A percentile compares a stretch with the other conserved stretches of the same genome.
Conservation (phyloP, 495 filamentous ascomycete species). For the Tuber microsphaerosporum region DNA sequence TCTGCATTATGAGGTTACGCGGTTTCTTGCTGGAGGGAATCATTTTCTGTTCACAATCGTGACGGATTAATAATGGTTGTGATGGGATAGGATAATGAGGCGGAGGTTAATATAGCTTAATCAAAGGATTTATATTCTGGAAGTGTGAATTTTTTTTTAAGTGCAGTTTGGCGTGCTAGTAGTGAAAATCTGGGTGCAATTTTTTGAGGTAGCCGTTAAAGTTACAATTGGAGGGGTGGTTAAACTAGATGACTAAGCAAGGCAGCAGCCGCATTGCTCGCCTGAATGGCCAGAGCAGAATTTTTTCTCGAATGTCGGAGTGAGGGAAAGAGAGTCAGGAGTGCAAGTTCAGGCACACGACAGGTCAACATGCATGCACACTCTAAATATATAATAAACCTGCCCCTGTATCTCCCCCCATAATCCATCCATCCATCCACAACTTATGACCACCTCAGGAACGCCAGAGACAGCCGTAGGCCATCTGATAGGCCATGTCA, state of each 20-base stretch:
- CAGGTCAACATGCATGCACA: not conserved
- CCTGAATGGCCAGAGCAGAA: not conserved
- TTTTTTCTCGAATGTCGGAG: not conserved
- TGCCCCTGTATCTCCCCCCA: not conserved
- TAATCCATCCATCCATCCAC: not conserved
- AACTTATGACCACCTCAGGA: not conserved
- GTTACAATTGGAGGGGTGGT: not conserved
- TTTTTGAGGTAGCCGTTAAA: not conserved
- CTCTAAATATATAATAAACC: not conserved
- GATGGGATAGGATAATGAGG: not conserved
- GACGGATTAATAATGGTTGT: not conserved
- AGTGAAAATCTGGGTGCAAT: not conserved
- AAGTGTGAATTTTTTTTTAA: not conserved
- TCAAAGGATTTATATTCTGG: not conserved
- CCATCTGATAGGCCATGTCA: not conserved
- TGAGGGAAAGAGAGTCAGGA: not conserved
- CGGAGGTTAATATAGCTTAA: not conserved
- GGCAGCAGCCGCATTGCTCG: not conserved
- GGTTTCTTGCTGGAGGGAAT: not conserved
- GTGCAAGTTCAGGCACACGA: fast-evolving
- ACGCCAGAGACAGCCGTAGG: not conserved
- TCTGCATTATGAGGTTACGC: not conserved
- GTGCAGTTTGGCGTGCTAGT: not conserved
- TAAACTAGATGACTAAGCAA: not conserved
- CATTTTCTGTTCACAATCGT: not conserved